Conservation (phyloP, 257 asterid genomes). For the Sherardia arvensis region DNA sequence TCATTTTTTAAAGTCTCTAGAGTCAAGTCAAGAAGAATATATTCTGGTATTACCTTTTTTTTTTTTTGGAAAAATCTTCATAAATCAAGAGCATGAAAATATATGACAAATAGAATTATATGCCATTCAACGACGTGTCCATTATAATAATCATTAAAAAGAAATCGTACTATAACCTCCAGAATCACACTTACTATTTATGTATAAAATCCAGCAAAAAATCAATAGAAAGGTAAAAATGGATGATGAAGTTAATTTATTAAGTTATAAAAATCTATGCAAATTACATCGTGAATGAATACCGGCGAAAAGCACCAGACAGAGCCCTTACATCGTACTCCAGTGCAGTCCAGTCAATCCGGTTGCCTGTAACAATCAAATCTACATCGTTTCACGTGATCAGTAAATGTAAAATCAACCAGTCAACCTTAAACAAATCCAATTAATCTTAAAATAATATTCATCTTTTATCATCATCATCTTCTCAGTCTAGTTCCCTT, state of each 20-base stretch:
- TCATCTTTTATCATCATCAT: background rate
- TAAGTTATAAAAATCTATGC: too few species aligned
- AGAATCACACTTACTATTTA: background rate
- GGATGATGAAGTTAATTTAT: background rate
- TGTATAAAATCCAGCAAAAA: background rate
- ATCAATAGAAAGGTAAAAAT: background rate
- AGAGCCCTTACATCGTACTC: background rate
- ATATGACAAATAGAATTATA: too few species aligned
- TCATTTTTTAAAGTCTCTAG: too few species aligned
- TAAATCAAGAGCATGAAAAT: too few species aligned
- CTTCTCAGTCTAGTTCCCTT: conserved; percentile 28
- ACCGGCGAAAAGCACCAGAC: background rate
- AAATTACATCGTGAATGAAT: background rate
- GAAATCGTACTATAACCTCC: background rate
- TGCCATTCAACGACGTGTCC: too few species aligned
- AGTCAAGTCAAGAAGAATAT: too few species aligned
- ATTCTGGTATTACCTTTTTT: too few species aligned
- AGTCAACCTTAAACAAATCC: background rate
- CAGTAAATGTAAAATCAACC: background rate
- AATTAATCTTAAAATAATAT: background rate
- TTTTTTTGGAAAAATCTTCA: too few species aligned
- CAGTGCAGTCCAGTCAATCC: background rate
- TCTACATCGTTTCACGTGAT: background rate
- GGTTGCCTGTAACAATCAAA: background rate
- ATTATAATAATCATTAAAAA: too few species aligned